These are phyloP conservation scores for Candida railenensis DNA, from an alignment of 805 yeast species.

Conservation along the genomic window DNA sequence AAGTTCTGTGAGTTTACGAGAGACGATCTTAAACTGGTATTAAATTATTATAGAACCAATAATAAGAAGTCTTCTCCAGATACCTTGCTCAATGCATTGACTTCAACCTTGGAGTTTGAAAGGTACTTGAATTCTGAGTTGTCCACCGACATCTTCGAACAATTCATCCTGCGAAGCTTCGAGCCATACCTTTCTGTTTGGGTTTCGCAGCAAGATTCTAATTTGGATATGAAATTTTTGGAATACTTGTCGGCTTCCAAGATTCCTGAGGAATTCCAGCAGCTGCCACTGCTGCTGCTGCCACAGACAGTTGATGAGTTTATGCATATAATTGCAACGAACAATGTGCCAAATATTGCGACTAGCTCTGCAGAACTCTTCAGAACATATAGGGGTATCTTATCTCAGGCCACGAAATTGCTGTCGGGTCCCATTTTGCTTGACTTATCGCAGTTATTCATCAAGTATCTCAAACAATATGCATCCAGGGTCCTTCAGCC, in stretches of 20 bases:
- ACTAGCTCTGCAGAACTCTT: conserved; percentile 88
- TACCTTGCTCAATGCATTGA: conserved; percentile 63
- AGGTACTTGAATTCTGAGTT: conserved; percentile 64
- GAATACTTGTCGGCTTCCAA: conserved; percentile 63
- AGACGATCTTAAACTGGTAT: conserved; percentile 58
- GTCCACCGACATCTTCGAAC: conserved; percentile 41
- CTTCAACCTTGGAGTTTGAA: conserved; percentile 84
- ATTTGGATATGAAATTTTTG: conserved; percentile 58
- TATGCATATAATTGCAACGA: conserved; percentile 39
- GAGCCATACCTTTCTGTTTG: conserved; percentile 84
- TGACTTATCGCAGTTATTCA: conserved; percentile 56
- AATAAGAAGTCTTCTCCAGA: conserved; percentile 42
- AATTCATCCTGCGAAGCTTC: conserved; percentile 61
- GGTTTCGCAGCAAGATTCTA: conserved; percentile 79
- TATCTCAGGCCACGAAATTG: conserved; percentile 57
- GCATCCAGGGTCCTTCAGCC: conserved; percentile 31
- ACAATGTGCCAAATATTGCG: conserved; percentile 60
- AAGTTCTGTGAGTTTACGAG: conserved; percentile 69
- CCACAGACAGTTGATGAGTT: conserved; percentile 21
- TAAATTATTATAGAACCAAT: conserved; percentile 36
- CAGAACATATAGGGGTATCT: conserved; percentile 67
- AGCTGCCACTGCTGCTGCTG: conserved; percentile 7
- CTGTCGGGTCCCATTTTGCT: conserved; percentile 47
- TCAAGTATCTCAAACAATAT: conserved; percentile 58
- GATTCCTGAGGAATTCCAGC: conserved; percentile 40